Base-by-base conservation (phyloP, 2,329 filamentous ascomycete species). In the Penicillium palitans region DNA sequence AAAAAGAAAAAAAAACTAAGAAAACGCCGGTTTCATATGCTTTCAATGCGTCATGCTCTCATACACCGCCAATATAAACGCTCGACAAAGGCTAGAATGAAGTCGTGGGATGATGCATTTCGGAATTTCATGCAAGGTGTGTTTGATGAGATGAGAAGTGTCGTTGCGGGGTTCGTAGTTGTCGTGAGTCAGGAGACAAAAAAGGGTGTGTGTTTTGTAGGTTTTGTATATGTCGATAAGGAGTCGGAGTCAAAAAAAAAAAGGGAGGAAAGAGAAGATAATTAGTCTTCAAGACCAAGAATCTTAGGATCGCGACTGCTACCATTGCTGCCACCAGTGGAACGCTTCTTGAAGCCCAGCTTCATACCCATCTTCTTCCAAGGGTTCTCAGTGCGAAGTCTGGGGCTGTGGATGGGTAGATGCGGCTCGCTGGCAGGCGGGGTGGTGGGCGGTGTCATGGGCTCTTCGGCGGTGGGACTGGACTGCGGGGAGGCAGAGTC, bases 351-450 rank as follows among this genome's bases (percentile, higher is more conserved):
- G 59, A 76, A 78, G 15, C 75, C 76, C 53, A 82, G 67, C 66
- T 80, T 81, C 72, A 80, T 77, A 3, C 79, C 79, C 78, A 81
- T 80, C 63, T 81, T 81, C 69, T 80, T 82, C 79, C 80, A 82
- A 6, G 79, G 76, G 63, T 80, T 80, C 50, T 81, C 77, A 59
- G 75, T 68, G 60, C 76, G 74, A 59, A 67, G 65, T 66, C 76
- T 75, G n/a, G 76, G 74, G 58, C 74, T 79, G 45, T 72, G 65
- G 42, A 70, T 59, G 45, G 68, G 57, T 54, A 70, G 59, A 59
- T 72, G 55, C 40, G 71, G 63, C 49, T 81, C 79, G 35, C 76
- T 79, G 19, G 76, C 78, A 2, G 80, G 80, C 12, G 80, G 80
- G 6, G 80, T 82, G 21, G 78, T 81, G 2, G 80, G 80, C 15